Evolutionary conservation across 345 rosid species (phyloP).

Genomic region (Cardamine occulta): DNA sequence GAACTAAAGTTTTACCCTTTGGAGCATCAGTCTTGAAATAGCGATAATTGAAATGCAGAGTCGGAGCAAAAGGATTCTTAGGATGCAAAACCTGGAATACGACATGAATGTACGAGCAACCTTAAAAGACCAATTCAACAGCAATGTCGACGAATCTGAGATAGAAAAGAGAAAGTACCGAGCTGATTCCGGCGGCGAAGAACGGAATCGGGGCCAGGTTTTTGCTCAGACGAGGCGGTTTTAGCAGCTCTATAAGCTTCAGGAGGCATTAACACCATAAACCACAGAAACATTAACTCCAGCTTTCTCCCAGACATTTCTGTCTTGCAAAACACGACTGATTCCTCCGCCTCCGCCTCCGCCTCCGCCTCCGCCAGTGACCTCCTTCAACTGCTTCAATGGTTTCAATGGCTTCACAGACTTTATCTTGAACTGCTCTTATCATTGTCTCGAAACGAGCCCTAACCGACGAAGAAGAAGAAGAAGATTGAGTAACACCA

Average conservation of each 20-base stretch:
- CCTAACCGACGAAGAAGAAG: conserved; percentile 51
- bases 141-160: background rate
- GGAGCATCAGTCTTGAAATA: conserved; percentile 57
- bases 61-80: conserved; percentile 87
- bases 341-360: conserved; percentile 99
- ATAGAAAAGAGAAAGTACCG: background rate
- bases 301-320: conserved; percentile 91
- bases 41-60: conserved; percentile 47
- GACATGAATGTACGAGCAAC: background rate
- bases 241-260: conserved; percentile 96
- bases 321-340: conserved; percentile 90
- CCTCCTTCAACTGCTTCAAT: conserved; percentile 56
- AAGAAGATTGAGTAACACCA: conserved; percentile 40
- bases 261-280: conserved; percentile 93
- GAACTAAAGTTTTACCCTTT: conserved; percentile 51
- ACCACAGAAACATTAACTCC: conserved; percentile 94
- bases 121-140: background rate
- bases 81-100: conserved; percentile 38
- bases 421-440: conserved; percentile 69
- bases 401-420: conserved; percentile 78
- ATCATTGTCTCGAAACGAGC: conserved; percentile 89
- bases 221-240: conserved; percentile 62
- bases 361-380: too few species aligned
- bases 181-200: conserved; percentile 94
- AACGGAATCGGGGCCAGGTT: conserved; percentile 81